phyloP scores from a whole-genome alignment of 768 basidiomycete genomes.

The Russula brevipes region DNA sequence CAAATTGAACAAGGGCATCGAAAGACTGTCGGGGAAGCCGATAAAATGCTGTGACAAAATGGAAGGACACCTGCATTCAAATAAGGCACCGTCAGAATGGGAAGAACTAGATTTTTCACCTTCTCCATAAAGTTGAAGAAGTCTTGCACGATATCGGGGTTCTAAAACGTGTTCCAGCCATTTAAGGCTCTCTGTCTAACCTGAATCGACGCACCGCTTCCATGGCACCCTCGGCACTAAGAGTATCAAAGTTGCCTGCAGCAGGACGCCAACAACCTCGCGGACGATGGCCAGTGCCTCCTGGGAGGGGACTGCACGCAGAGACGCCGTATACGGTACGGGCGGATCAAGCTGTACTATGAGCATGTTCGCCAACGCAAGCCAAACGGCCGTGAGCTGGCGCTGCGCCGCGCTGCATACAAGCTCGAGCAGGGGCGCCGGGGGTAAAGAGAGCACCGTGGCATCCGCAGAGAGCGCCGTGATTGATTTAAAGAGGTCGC shows the following conservation, averaged over 20 bases:
- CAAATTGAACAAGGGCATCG: slow-evolving; percentile 64
- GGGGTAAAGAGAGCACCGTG: slow-evolving; percentile 75
- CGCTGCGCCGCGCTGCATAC: slow-evolving; percentile 68
- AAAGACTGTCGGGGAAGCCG: slow-evolving; percentile 58
- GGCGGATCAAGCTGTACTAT: slow-evolving; percentile 81
- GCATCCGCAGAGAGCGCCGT: slow-evolving; percentile 72
- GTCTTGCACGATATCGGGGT: slow-evolving; percentile 86
- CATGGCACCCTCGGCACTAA: slow-evolving; percentile 61
- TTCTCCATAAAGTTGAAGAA: slow-evolving; percentile 82
- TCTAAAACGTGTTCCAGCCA: slow-evolving; percentile 41
- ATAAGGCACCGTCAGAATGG: not conserved
- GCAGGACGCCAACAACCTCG: slow-evolving; percentile 49
- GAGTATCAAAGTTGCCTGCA: slow-evolving; percentile 51
- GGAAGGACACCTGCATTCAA: slow-evolving; percentile 41
- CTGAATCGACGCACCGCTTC: slow-evolving; percentile 47
- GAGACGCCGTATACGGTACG: slow-evolving; percentile 38
- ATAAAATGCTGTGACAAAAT: slow-evolving; percentile 58
- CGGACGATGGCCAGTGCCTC: slow-evolving; percentile 56
- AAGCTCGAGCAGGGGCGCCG: slow-evolving; percentile 75
- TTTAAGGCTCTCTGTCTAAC: not conserved
- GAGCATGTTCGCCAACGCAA: slow-evolving; percentile 75
- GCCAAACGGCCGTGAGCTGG: slow-evolving; percentile 77
- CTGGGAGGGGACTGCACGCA: slow-evolving; percentile 48
- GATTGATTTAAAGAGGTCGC: slow-evolving; percentile 80
- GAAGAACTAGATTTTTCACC: slow-evolving; percentile 36